Evolutionary conservation across 1,139 yeast species (phyloP).

Genomic region (Geotrichum candidum): DNA sequence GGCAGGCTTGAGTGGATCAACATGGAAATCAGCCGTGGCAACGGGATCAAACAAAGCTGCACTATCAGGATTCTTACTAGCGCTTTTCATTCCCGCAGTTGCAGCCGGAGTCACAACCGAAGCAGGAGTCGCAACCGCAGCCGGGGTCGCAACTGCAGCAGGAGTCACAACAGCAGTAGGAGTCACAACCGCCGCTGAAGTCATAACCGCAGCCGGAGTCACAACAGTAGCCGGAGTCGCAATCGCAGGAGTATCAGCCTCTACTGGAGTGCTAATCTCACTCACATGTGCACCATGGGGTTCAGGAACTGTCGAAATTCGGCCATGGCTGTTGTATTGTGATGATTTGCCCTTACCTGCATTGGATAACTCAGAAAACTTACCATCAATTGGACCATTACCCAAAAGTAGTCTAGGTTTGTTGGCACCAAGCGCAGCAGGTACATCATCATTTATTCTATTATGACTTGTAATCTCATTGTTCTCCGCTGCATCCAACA

Average conservation of each 20-base stretch:
- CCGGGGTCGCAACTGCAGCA: too few species aligned
- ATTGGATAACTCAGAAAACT: not conserved
- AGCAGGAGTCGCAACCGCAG: too few species aligned
- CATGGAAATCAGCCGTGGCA: constrained; percentile 2
- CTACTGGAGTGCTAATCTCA: not conserved
- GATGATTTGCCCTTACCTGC: not conserved
- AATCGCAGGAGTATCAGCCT: constrained; percentile 18
- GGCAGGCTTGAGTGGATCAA: constrained; percentile 4
- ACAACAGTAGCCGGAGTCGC: too few species aligned
- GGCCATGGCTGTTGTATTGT: not conserved
- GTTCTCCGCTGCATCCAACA: not conserved
- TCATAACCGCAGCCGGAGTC: too few species aligned
- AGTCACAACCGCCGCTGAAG: too few species aligned
- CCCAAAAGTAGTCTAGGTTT: not conserved
- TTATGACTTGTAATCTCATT: not conserved
- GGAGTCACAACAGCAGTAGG: too few species aligned
- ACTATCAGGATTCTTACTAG: not conserved
- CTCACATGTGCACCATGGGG: not conserved
- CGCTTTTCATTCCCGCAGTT: not conserved
- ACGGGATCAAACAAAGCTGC: constrained; percentile 1
- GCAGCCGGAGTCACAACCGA: too few species aligned
- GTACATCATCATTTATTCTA: not conserved
- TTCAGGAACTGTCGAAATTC: not conserved
- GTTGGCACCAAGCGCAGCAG: not conserved
- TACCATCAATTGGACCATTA: not conserved